Conservation (phyloP, 805 yeast species). For the Metschnikowia vanudenii region DNA sequence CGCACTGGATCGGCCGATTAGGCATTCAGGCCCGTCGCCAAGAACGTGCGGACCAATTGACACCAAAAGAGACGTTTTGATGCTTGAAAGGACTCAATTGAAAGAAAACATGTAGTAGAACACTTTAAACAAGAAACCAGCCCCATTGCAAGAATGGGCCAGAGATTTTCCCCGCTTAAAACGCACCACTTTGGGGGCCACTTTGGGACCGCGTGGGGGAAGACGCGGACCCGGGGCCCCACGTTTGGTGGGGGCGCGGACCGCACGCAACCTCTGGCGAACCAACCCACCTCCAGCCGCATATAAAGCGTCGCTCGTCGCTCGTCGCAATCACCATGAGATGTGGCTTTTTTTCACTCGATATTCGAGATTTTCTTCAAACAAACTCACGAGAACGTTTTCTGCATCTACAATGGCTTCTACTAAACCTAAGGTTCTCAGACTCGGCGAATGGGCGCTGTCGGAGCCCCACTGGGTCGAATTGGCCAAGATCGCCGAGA, state of each 20-base stretch:
- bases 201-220: constrained; percentile 4
- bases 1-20: no score
- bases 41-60: no score
- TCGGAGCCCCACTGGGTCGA: constrained; percentile 16
- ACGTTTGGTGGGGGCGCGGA: no score
- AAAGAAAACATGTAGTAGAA: no score
- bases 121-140: no score
- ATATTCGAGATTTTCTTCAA: neutral
- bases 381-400: neutral
- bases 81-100: no score
- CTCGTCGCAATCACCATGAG: no score
- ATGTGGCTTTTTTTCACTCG: neutral
- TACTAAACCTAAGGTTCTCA: constrained; percentile 19
- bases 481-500: constrained; percentile 29
- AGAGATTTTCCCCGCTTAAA: no score
- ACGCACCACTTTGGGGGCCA: neutral
- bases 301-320: no score
- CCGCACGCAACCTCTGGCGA: neutral
- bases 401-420: constrained; percentile 7
- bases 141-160: no score
- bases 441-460: constrained; percentile 19
- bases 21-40: no score
- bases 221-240: neutral
- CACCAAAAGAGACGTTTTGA: no score
- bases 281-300: neutral